Conservation (phyloP, 73 alveolate genomes). For the Symbiodinium natans region DNA sequence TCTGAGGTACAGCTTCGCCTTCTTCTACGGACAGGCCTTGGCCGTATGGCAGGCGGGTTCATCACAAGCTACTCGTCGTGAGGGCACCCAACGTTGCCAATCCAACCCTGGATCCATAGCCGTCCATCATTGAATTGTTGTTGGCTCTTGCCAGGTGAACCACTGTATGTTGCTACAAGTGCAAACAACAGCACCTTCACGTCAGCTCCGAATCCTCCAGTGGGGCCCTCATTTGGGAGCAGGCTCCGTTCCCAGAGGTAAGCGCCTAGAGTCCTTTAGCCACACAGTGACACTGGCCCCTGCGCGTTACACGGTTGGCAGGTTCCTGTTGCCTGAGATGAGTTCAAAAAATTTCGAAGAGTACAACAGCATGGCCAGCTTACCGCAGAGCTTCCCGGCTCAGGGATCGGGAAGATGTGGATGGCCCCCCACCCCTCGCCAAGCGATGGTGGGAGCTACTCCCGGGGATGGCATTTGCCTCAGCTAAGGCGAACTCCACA, state of each 20-base stretch:
- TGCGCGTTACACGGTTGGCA: too few relatives aligned
- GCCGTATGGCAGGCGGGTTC: constrained; percentile 67
- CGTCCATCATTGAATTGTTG: too few relatives aligned
- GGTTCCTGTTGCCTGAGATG: too few relatives aligned
- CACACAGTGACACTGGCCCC: too few relatives aligned
- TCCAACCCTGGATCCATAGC: not conserved
- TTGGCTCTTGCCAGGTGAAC: not conserved
- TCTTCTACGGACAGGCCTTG: constrained; percentile 62
- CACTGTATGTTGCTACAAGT: constrained; percentile 67
- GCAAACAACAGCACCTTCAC: constrained; percentile 16
- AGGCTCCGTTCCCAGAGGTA: not conserved
- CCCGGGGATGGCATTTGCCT: not conserved
- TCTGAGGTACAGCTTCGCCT: constrained; percentile 47
- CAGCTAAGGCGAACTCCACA: too few relatives aligned
- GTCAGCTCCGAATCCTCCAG: constrained; percentile 40
- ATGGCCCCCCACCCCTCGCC: constrained; percentile 16
- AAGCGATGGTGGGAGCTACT: constrained; percentile 23
- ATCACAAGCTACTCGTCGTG: not conserved
- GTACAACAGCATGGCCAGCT: too few relatives aligned
- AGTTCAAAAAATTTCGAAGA: too few relatives aligned
- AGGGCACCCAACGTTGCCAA: too few relatives aligned
- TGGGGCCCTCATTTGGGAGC: not conserved
- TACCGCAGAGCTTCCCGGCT: not conserved
- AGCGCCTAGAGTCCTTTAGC: too few relatives aligned
- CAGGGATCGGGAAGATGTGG: constrained; percentile 20